These are phyloP conservation scores for Umbelopsis sp. DNA, from an alignment of 192 early-diverging fungal genomes.

Conservation along the genomic window DNA sequence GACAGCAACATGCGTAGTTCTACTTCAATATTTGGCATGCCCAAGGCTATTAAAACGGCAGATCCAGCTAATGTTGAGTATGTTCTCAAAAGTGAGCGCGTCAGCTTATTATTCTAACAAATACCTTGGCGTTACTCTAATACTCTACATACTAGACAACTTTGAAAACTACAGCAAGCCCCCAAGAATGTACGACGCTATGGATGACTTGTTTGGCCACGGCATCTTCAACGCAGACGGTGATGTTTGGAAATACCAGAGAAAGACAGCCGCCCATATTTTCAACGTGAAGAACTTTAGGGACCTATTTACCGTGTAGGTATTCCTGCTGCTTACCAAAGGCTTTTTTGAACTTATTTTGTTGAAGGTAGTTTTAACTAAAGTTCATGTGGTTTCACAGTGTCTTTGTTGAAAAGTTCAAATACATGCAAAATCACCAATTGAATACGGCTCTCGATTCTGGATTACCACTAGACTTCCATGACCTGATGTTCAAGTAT, in stretches of 20 bases:
- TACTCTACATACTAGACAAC: slow-evolving; percentile 10
- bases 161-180: slow-evolving; percentile 46
- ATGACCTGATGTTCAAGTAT: slow-evolving; percentile 46
- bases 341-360: too few species aligned
- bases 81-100: slow-evolving; percentile 32
- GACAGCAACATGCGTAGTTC: background rate
- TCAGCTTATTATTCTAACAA: too few species aligned
- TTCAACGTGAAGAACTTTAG: slow-evolving; percentile 44
- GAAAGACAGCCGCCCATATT: slow-evolving; percentile 51
- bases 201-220: slow-evolving; percentile 59
- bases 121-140: background rate
- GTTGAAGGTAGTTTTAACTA: too few species aligned
- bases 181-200: slow-evolving; percentile 39
- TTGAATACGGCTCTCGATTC: slow-evolving; percentile 33
- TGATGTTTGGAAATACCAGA: slow-evolving; percentile 59
- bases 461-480: slow-evolving; percentile 40
- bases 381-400: slow-evolving; percentile 13
- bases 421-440: slow-evolving; percentile 18
- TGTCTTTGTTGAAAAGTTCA: slow-evolving; percentile 34
- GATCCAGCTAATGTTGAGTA: slow-evolving; percentile 38
- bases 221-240: slow-evolving; percentile 78
- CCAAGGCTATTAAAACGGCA: slow-evolving; percentile 26
- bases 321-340: background rate
- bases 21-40: slow-evolving; percentile 21
- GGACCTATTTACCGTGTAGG: slow-evolving; percentile 42